phyloP scores from a whole-genome alignment of 129 eudicot species.

The carrot (Daucus carota) region DH1_v3.0 NC_030384.2:49701501-49702000 shows the following conservation, averaged over 20 bases:
- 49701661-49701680: background rate
- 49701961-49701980: too few relatives aligned
- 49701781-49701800: constrained; percentile 79
- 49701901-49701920: background rate
- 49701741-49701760: constrained; percentile 92
- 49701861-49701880: background rate
- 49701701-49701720: constrained; percentile 51
- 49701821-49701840: background rate
- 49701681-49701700: constrained; percentile 31
- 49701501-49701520: background rate
- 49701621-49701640: background rate
- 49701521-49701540: background rate
- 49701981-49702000: background rate
- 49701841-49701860: background rate
- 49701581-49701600: background rate
- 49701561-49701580: background rate
- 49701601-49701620: background rate
- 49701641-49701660: background rate
- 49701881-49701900: background rate
- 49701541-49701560: background rate
- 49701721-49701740: constrained; percentile 52
- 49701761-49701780: constrained; percentile 78
- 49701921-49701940: too few relatives aligned
- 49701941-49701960: too few relatives aligned
- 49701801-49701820: constrained; percentile 42